Base-by-base conservation (phyloP, 2,329 filamentous ascomycete species). In the Penicillium sp. region DNA sequence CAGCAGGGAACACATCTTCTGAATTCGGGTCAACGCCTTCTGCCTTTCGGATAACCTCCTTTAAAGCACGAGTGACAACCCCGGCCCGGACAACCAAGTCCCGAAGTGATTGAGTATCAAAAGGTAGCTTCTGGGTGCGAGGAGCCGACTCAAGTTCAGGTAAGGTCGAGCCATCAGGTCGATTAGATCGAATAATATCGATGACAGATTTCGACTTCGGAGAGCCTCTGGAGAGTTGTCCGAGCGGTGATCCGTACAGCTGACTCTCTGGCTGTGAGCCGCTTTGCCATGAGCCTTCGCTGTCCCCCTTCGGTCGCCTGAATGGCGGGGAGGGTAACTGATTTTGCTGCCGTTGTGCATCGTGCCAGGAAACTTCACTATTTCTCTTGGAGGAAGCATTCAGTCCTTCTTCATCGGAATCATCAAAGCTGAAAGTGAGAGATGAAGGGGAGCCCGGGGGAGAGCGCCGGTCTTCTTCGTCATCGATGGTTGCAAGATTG, bases 401-500 rank as follows among this genome's bases (percentile, higher is more conserved):
- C 8, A 70, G 67, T 33, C 74, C 72, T 50, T 77, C 74, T 36
- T 82, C 81, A 49, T 85, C 82, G 49, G 83, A 84, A 45, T 78
- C 79, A 61, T 80, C 79, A 57, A 81, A 79, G 60, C 84, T 82
- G 60, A 82, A 81, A 9, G 77, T 79, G 3, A 83, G 80, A 1
- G 82, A 85, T 2, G 76, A 75, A 6, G 81, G 81, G 7, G 81
- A 83, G 33, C 76, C 71, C 36, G 78, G 76, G 31, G 78, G 77
- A 8, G 76, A 73, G 31, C 73, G 64, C 21, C 76, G 74, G 18
- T 79, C 74, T 53, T 84, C 81, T 24, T 85, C 82, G 43, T 82
- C 81, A 60, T 86, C 83, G 57, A 86, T 78, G 42, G 85, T 85
- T 28, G 84, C 84, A 46, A 87, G 74, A 58, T 85, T 84, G 52